These are phyloP conservation scores for Ceratobasidium sp. DNA, from an alignment of 1,284 basidiomycete species.

Conservation along the genomic window DNA sequence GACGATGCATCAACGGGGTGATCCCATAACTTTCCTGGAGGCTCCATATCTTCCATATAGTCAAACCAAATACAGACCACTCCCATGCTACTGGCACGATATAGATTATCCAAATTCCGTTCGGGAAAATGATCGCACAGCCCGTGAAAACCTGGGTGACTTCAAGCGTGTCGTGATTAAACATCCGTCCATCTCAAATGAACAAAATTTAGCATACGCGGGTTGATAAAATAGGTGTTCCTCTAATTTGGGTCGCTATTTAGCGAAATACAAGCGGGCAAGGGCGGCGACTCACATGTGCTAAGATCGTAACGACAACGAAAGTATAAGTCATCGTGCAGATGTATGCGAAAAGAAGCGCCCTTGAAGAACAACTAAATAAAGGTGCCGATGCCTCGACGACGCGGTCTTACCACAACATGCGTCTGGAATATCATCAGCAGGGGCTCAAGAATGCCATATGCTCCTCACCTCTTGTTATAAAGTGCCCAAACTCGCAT, in stretches of 20 bases:
- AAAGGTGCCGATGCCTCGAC: too few species aligned
- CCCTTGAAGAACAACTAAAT: too few species aligned
- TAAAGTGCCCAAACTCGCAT: conserved; percentile 20
- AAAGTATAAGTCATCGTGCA: background rate
- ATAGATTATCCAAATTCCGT: conserved; percentile 20
- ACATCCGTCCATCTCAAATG: background rate
- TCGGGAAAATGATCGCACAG: conserved; percentile 1
- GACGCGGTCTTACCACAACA: too few species aligned
- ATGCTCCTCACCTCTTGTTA: background rate
- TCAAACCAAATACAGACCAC: background rate
- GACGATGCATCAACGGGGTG: conserved; percentile 6
- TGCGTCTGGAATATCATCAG: too few species aligned
- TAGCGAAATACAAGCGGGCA: background rate
- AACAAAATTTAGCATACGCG: background rate
- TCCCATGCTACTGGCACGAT: conserved; percentile 6
- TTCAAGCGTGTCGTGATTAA: background rate
- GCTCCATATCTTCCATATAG: conserved; percentile 3
- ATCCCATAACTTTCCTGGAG: conserved; percentile 15
- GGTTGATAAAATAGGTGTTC: conserved; percentile 1
- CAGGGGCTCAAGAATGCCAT: background rate
- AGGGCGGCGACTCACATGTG: background rate
- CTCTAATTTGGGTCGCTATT: background rate
- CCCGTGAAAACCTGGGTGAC: conserved; percentile 10
- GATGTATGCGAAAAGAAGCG: background rate
- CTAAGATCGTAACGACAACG: background rate